A percentile compares a stretch with the other conserved stretches of the same genome.
These are phyloP conservation scores for Penicillium robsamsonii DNA, from an alignment of 495 filamentous ascomycete genomes.

Conservation along the genomic window DNA sequence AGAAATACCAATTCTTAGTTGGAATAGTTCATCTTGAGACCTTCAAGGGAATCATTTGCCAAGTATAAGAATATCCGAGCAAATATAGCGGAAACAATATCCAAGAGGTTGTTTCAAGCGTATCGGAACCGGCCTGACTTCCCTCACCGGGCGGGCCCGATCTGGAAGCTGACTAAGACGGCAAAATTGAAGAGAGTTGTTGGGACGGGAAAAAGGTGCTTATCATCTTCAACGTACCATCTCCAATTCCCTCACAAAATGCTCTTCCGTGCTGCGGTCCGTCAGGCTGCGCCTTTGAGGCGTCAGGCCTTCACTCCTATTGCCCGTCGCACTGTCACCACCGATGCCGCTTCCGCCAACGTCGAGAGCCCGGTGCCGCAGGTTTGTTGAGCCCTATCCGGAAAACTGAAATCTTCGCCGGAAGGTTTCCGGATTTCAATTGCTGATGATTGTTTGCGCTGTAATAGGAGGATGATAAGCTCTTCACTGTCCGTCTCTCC, in stretches of 20 bases:
- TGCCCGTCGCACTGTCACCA: conserved; percentile 78
- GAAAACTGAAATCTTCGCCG: conserved; percentile 29
- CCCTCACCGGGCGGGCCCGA: conserved; percentile 13
- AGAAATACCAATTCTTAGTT: not conserved
- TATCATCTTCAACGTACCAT: conserved; percentile 12
- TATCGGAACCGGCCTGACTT: conserved; percentile 1
- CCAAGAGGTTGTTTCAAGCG: not conserved
- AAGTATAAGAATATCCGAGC: not conserved
- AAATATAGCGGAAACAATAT: not conserved
- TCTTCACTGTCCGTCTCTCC: conserved; percentile 87
- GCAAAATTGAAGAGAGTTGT: conserved; percentile 11
- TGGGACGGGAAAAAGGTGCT: conserved; percentile 11
- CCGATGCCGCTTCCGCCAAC: conserved; percentile 88
- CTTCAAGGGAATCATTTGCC: not conserved
- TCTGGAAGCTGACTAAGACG: conserved; percentile 13
- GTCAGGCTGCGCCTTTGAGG: conserved; percentile 51
- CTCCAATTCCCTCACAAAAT: conserved; percentile 34
- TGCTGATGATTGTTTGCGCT: conserved; percentile 28
- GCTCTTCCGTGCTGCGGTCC: conserved; percentile 47
- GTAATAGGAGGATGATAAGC: conserved; percentile 85
- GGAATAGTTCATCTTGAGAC: not conserved
- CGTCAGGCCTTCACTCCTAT: conserved; percentile 53
- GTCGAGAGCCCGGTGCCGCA: conserved; percentile 66
- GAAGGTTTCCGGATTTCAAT: conserved; percentile 10
- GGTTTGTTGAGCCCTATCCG: conserved; percentile 62